A percentile compares a stretch with the other conserved stretches of the same genome.
These are phyloP conservation scores for Candida tetrigidarum DNA, from an alignment of 1,139 yeast genomes.

Conservation along the genomic window DNA sequence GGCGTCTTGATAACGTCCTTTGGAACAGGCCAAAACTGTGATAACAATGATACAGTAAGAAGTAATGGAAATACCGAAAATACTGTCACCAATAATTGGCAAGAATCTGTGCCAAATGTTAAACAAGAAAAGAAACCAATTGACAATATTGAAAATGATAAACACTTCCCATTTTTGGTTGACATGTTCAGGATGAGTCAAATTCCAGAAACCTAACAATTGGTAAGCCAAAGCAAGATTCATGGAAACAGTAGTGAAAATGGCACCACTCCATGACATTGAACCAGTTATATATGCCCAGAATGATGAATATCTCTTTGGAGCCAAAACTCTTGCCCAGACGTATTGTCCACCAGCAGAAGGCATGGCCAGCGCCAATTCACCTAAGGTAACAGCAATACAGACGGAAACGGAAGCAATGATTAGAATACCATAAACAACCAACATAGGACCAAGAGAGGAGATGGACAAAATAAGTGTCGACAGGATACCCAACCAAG, in stretches of 20 bases:
- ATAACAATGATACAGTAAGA: conserved; percentile 42
- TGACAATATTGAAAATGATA: conserved; percentile 48
- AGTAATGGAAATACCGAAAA: conserved; percentile 39
- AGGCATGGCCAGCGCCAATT: conserved; percentile 57
- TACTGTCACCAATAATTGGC: conserved; percentile 39
- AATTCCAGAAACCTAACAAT: conserved; percentile 53
- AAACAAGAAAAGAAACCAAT: conserved; percentile 35
- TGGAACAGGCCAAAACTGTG: conserved; percentile 40
- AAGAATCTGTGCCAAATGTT: conserved; percentile 43
- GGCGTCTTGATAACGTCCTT: conserved; percentile 40
- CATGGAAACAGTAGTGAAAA: conserved; percentile 60
- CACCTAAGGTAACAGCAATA: conserved; percentile 48
- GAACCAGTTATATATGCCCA: conserved; percentile 59
- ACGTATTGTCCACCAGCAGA: conserved; percentile 64
- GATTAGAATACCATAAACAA: conserved; percentile 69
- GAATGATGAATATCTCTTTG: conserved; percentile 49
- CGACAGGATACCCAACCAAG: conserved; percentile 62
- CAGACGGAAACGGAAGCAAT: conserved; percentile 52
- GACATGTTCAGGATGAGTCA: conserved; percentile 47
- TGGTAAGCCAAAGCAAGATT: conserved; percentile 53
- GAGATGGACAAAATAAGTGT: conserved; percentile 64
- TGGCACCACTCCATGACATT: conserved; percentile 60
- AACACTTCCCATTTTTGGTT: conserved; percentile 56
- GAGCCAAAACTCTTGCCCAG: conserved; percentile 62
- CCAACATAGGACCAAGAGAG: conserved; percentile 71